Evolutionary conservation across 225 moss, liverwort and hornwort genomes (phyloP), one percentile per base, ranked within the genome.

Genomic region (Anthoceros angustus): DNA sequence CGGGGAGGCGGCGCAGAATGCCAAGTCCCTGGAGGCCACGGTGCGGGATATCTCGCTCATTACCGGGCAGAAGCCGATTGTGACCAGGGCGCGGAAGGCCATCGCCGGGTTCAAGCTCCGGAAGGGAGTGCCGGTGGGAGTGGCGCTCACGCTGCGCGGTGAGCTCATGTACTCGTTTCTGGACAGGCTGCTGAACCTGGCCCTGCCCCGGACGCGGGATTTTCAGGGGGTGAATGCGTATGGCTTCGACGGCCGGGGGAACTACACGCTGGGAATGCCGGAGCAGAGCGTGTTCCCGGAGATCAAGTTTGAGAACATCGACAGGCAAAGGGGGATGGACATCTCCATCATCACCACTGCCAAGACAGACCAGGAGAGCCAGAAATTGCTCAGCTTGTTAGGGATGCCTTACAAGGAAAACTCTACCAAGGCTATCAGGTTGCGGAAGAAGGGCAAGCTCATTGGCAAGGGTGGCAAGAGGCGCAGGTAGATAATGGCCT

Each of bases 281-380:
- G 84, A 95, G 74, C 90, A 86, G 49, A 95, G 94, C 63, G 90
- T 95, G 68, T 95, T 95, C 62, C 94, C 94, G 0, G 94, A 98
- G 67, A 89, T 98, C 69, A 83, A 80, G 69, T 92, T 98, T 7
- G 92, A 98, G 78, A 87, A 87, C 66, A 87, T 92, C 39, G 98
- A 98, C 42, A 92, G 82, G 75, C 75, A 86, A 49, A 77, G 87
- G 8, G 98, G 92, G 2, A 81, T 98, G 86, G 98, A 98, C 71
- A 75, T 92, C 16, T 84, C 77, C 77, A 92, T 98, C 23, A 24
- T 89, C 65, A 98, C 80, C 40, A 62, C 88, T 0, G 90, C 94
- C 15, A 84, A 72, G 70, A 82, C 79, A 25, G 90, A 95, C 12
- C 69, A 77, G 5, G 86, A 95, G 65, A 86, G 88, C 43, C 83